A percentile compares a stretch with the other conserved stretches of the same genome.
phyloP scores from a whole-genome alignment of 306 rosid species.

The Sphenostylis stenocarpa region DNA sequence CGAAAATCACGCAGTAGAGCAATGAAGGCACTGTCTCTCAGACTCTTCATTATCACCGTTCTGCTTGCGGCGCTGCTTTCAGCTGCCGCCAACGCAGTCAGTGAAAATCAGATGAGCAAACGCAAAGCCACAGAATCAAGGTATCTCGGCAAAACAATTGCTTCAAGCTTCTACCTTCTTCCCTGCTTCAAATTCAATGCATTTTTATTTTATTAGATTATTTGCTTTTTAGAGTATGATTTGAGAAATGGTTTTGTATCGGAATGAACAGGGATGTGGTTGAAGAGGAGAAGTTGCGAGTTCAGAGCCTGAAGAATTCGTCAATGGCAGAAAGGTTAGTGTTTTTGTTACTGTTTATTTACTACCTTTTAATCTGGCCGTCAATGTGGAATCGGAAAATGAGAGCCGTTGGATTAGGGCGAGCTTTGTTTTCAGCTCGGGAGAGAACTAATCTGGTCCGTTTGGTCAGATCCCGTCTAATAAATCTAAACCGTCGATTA shows the following conservation, averaged over 20 bases:
- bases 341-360: not conserved
- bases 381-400: constrained; percentile 8
- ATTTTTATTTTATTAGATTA: not conserved
- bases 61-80: constrained; percentile 32
- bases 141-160: constrained; percentile 18
- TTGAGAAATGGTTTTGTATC: not conserved
- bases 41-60: constrained; percentile 26
- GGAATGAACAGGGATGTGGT: constrained; percentile 40
- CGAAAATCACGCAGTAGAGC: constrained; percentile 13
- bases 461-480: constrained; percentile 49
- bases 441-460: not conserved
- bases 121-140: constrained; percentile 37
- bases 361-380: not conserved
- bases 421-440: not conserved
- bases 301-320: constrained; percentile 56
- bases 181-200: constrained; percentile 6
- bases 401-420: constrained; percentile 18
- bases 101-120: not conserved
- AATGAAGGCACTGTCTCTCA: constrained; percentile 53
- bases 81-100: constrained; percentile 35
- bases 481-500: constrained; percentile 32
- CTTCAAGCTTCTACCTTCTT: constrained; percentile 17
- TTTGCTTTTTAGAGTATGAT: not conserved
- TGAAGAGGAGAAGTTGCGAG: constrained; percentile 42
- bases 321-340: constrained; percentile 79